Evolutionary conservation across 148 eudicot genomes (phyloP), one percentile per base, ranked within the genome.

Genomic region (Pouteria glomerata): DNA sequence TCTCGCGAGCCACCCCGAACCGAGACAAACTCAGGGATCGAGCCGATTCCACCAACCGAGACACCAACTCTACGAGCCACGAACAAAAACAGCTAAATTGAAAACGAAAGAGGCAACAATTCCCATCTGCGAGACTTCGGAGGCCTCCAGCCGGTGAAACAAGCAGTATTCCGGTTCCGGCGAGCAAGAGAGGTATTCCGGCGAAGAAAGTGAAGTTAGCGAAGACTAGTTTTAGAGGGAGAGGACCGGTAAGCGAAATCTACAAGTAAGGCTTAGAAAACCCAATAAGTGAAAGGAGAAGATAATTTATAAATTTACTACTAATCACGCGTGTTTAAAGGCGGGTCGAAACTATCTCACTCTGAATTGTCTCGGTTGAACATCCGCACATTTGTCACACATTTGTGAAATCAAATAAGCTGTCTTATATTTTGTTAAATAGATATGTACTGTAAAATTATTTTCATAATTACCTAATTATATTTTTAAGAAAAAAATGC

Each of bases 161-260:
- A 16, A 68, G 85, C 63, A 55, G 76, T 74, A 72, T 59, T 19
- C 88, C 88, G 92, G 85, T 77, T 83, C n/a, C 75, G 60, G n/a
- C n/a, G n/a, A n/a, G n/a, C n/a, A n/a, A 34, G 39, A 45, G 8
- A 47, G 71, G 56, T 37, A 70, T 69, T 42, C 83, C 83, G 85
- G 89, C 66, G 66, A n/a, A n/a, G 77, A 72, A 45, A 61, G 55
- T 29, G 26, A 57, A 67, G 74, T n/a, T n/a, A 52, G 76, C 64
- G 70, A 70, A 73, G 79, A 71, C n/a, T n/a, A 2, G 72, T 66
- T 47, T 18, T 44, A 58, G 35, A 63, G 78, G 62, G 74, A 79
- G 82, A 75, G 66, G 71, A 66, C 57, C 78, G 58, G 79, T 63
- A 72, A 62, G 53, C 34, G 72, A 63, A 78, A 76, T 62, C 77